Evolutionary conservation across 768 basidiomycete species (phyloP), one percentile per base, ranked within the genome.

Genomic region (Macrocybe gigantea): DNA sequence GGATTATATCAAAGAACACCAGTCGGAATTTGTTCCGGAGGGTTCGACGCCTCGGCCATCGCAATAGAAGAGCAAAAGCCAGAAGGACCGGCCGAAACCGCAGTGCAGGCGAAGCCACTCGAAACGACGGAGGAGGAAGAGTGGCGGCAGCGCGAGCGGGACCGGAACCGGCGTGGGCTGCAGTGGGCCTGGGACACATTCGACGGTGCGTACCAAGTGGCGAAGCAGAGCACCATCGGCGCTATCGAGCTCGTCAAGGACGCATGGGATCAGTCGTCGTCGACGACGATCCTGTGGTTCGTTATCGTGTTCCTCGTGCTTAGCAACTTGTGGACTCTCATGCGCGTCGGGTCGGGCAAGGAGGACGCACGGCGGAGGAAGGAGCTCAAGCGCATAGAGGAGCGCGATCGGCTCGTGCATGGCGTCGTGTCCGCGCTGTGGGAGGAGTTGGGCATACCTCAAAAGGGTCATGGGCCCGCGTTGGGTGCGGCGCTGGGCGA

Each of bases 111-210:
- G 51, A 53, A 43, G 51, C 58, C 38, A 45, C 57, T 9, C 36
- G 49, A 14, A 22, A 32, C 41, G 6, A 37, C 60, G 22, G 56
- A 70, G 43, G 64, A 66, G 50, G 60, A 77, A 52, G 61, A 71
- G 56, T 55, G 66, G 50, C 80, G 83, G 62, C 71, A 71, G 49
- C 79, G 85, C 45, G 85, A 85, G 61, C 71, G 74, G 47, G 82
- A 87, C 60, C 79, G 83, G 11, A 81, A 83, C 51, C 77, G 72
- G 49, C 84, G 87, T 12, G 82, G 82, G 0, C 66, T 91, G 53
- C 90, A 93, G 57, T 93, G 90, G 90, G 89, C 89, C 2, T 88
- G 81, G 69, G 90, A 93, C 54, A 93, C 90, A 41, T 77, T 88
- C 62, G 83, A 83, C 31, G 90, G 88, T 7, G 83, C 90, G 1